Conservation (phyloP, 2,329 filamentous ascomycete genomes). For the Anthostomella pinea region DNA sequence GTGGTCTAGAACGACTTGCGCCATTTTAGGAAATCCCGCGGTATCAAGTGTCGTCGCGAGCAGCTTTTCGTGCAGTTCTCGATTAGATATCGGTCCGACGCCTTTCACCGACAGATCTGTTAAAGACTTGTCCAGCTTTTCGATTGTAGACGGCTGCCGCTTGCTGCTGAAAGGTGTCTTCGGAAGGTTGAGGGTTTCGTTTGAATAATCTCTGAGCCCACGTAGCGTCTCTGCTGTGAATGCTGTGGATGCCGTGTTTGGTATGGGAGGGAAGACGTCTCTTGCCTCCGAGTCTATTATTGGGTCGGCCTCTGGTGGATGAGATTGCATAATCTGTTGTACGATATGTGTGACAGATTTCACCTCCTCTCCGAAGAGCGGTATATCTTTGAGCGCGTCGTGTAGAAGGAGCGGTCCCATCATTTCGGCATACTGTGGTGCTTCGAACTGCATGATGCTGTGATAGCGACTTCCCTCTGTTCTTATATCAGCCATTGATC, state of each 20-base stretch:
- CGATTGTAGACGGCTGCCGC: conserved; percentile 11
- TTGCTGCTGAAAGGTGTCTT: conserved; percentile 15
- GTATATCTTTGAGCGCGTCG: conserved; percentile 49
- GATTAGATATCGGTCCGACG: conserved; percentile 44
- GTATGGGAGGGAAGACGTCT: conserved; percentile 33
- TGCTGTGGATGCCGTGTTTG: conserved; percentile 36
- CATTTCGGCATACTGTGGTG: conserved; percentile 49
- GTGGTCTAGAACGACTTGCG: conserved; percentile 53
- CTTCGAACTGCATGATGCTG: conserved; percentile 57
- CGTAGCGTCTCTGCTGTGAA: conserved; percentile 49
- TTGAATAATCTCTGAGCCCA: conserved; percentile 39
- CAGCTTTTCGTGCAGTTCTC: conserved; percentile 56
- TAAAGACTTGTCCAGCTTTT: conserved; percentile 31
- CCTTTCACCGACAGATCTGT: conserved; percentile 37
- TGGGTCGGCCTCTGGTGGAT: conserved; percentile 31
- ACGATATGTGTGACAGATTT: conserved; percentile 41
- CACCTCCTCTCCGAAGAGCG: conserved; percentile 56
- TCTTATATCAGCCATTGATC: conserved; percentile 23
- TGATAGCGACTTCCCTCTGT: conserved; percentile 52
- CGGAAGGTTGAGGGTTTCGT: conserved; percentile 17
- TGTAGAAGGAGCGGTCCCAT: conserved; percentile 54
- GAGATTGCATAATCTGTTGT: conserved; percentile 38
- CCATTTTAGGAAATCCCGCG: conserved; percentile 47
- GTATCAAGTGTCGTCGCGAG: conserved; percentile 44
- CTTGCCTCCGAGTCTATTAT: conserved; percentile 38